Evolutionary conservation across 805 yeast genomes (phyloP), one percentile per base, ranked within the genome.

Genomic region (Maudiozyma turicensis): DNA sequence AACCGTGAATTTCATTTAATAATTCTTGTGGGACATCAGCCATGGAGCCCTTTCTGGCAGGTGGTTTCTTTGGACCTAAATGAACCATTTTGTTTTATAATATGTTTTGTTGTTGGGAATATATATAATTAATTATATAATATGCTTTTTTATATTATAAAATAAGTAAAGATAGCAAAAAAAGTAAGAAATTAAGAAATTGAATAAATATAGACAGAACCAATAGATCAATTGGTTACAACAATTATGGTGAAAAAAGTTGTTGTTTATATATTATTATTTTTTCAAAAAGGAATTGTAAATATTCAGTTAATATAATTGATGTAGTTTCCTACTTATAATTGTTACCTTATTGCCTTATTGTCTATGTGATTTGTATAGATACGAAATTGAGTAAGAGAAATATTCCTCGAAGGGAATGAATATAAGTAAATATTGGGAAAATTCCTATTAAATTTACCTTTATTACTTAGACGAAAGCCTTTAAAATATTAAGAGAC

Each of bases 31-130:
- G 84, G 49, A 86, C 82, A 56, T 81, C 86, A 44, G 80, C 73
- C 75, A 75, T 71, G 31, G 82, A 75, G 44, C 82, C 83, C 72
- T 74, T 84, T 72, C 93, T 83, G 65, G 80, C 77, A 54, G 86
- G 90, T 48, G 93, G 93, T 58, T 77, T 78, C 66, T 84, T 82
- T 53, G 95, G 91, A 64, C 93, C 95, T 62, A 85, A 75, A 68
- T 80, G 86, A 67, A 85, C 95, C 95, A 85, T 85, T 58, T 51
- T 69, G 43, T 40, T 2, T 39, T 39, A 29, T 39, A 20, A 20
- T 14, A 11, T n/a, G 9, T 6, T 14, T 26, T 8, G 8, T 15
- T 8, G 42, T 15, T 39, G 15, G 40, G 44, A 14, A 28, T 46
- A 14, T 8, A n/a, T 40, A 10, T 29, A 48, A 9, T 15, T 15